These are phyloP conservation scores for Lactifluus hygrophoroides DNA, from an alignment of 768 basidiomycete species.

Conservation along the genomic window DNA sequence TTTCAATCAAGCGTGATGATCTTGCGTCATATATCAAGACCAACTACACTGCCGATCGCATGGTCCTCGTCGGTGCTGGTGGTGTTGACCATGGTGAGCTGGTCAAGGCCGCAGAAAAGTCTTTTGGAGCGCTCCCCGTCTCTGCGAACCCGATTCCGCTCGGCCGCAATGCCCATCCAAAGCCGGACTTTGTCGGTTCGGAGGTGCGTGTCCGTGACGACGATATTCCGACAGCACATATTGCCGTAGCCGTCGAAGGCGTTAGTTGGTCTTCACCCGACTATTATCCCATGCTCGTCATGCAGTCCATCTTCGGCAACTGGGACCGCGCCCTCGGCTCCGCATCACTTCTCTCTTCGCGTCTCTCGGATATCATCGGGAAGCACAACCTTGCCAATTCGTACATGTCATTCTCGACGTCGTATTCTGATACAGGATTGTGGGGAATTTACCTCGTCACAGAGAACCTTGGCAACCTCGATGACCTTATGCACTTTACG, in stretches of 20 bases:
- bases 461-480: slow-evolving; percentile 90
- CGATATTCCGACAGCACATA: slow-evolving; percentile 77
- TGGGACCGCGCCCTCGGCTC: slow-evolving; percentile 97
- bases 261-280: slow-evolving; percentile 97
- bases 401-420: slow-evolving; percentile 99
- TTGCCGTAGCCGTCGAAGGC: slow-evolving; percentile 96
- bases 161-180: slow-evolving; percentile 66
- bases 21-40: slow-evolving; percentile 87
- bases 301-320: slow-evolving; percentile 97
- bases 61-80: slow-evolving; percentile 97
- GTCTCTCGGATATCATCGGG: slow-evolving; percentile 85
- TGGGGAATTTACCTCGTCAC: slow-evolving; percentile 98
- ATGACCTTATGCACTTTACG: slow-evolving; percentile 91
- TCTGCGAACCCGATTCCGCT: slow-evolving; percentile 85
- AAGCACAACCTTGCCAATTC: slow-evolving; percentile 95
- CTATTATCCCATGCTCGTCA: slow-evolving; percentile 99
- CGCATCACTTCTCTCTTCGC: slow-evolving; percentile 80
- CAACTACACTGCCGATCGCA: slow-evolving; percentile 97
- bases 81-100: slow-evolving; percentile 89
- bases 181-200: slow-evolving; percentile 81
- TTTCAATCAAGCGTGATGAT: slow-evolving; percentile 89
- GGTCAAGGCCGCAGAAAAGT: slow-evolving; percentile 89
- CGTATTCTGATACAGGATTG: slow-evolving; percentile 96
- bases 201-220: slow-evolving; percentile 96
- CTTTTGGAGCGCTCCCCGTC: slow-evolving; percentile 84